Evolutionary conservation across 2,329 filamentous ascomycete species (phyloP).

Genomic region (Emmonsia crescens): DNA sequence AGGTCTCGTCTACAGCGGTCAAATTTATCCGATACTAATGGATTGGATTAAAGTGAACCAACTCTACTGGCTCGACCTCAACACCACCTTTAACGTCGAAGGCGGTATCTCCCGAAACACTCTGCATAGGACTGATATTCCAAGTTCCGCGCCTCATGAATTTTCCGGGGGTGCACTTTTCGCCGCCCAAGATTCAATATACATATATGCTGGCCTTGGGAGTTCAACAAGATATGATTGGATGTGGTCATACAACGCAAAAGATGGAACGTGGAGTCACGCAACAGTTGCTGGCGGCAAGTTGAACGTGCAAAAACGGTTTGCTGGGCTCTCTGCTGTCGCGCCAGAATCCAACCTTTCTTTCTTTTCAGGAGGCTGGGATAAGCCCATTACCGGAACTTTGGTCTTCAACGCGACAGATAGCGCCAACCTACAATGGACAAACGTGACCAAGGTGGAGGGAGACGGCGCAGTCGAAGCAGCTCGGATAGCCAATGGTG

Average conservation of each 20-base stretch:
- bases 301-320: neutral
- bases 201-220: constrained; percentile 1
- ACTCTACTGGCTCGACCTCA: constrained; percentile 5
- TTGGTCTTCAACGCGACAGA: constrained; percentile 3
- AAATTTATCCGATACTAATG: neutral
- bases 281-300: constrained; percentile 1
- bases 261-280: neutral
- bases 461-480: neutral
- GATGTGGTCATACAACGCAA: constrained; percentile 5
- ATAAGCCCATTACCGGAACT: neutral
- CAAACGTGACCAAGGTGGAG: constrained; percentile 1
- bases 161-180: constrained; percentile 1
- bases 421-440: neutral
- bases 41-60: neutral
- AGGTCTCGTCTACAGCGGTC: neutral
- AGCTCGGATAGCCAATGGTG: constrained; percentile 4
- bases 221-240: constrained; percentile 2
- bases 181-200: constrained; percentile 1
- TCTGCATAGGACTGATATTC: neutral
- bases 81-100: constrained; percentile 4
- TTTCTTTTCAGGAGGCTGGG: constrained; percentile 1
- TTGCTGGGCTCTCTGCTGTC: neutral
- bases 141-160: neutral
- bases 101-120: constrained; percentile 1
- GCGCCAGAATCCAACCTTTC: constrained; percentile 5